phyloP scores from a whole-genome alignment of 805 yeast species.

The Kodamaea kaohsiungensis region DNA sequence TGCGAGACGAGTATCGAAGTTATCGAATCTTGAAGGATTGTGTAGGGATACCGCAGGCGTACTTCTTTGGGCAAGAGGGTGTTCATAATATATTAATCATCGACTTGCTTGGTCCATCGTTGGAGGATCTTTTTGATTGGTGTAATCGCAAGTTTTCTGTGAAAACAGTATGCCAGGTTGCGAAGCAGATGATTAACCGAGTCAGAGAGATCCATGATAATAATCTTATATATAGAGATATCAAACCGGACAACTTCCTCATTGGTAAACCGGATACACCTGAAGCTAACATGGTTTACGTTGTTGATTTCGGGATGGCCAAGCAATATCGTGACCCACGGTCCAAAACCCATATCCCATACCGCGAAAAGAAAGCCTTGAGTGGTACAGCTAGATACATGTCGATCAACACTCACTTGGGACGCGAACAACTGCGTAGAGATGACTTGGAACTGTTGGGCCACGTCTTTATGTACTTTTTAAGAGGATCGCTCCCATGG shows the following conservation, averaged over 20 bases:
- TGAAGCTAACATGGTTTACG: conserved; percentile 80
- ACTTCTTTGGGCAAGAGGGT: conserved; percentile 98
- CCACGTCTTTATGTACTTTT: conserved; percentile 92
- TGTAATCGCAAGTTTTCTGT: conserved; percentile 87
- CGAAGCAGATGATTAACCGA: conserved; percentile 89
- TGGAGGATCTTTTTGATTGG: conserved; percentile 98
- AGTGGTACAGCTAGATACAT: conserved; percentile 99
- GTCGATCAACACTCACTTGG: conserved; percentile 96
- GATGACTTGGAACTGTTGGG: conserved; percentile 97
- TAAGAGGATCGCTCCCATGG: conserved; percentile 96
- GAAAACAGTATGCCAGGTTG: conserved; percentile 90
- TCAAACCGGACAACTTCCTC: conserved; percentile 95
- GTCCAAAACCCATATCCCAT: conserved; percentile 93
- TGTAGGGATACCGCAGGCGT: conserved; percentile 91
- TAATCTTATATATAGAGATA: conserved; percentile 92
- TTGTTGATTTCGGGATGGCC: conserved; percentile 99
- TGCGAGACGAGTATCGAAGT: conserved; percentile 95
- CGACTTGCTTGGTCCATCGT: conserved; percentile 91
- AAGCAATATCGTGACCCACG: conserved; percentile 96
- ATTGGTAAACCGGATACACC: conserved; percentile 87
- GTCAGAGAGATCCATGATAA: conserved; percentile 87
- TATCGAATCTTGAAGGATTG: conserved; percentile 83
- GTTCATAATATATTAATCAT: conserved; percentile 92
- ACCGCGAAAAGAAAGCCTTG: conserved; percentile 90
- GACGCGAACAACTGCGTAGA: conserved; percentile 94